Evolutionary conservation across 208 protist species (phyloP).

Genomic region (Trypanosomatidae sp.): DNA sequence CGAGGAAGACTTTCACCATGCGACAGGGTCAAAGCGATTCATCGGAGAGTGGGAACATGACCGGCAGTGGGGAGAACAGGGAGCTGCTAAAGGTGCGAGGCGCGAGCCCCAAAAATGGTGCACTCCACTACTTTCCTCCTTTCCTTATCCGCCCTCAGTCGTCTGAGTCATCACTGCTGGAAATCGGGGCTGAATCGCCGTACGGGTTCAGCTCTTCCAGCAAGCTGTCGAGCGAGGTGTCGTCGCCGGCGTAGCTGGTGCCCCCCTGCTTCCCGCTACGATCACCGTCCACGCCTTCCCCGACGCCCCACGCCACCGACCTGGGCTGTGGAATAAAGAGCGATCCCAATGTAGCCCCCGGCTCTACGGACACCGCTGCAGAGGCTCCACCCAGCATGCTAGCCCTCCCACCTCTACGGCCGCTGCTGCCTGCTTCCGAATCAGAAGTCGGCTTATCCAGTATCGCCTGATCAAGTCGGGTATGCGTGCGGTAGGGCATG

Average conservation of each 20-base stretch:
- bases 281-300: background rate
- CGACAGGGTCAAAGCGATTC: background rate
- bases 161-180: background rate
- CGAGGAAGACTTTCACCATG: background rate
- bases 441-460: background rate
- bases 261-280: background rate
- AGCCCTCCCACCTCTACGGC: background rate
- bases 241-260: conserved; percentile 2
- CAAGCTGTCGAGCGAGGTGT: conserved; percentile 10
- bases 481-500: conserved; percentile 29
- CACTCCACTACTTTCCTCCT: background rate
- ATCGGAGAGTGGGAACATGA: background rate
- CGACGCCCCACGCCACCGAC: conserved; percentile 1
- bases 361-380: background rate
- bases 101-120: background rate
- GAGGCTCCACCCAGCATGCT: background rate
- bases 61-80: background rate
- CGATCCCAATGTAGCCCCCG: conserved; percentile 6
- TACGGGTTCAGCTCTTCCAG: conserved; percentile 13
- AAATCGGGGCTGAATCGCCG: background rate
- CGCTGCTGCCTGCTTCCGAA: background rate
- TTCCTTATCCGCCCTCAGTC: background rate
- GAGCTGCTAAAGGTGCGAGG: background rate
- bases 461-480: conserved; percentile 23
- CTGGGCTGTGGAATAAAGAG: background rate